These are phyloP conservation scores for Phytophthora lateralis DNA, from an alignment of 352 stramenopile genomes.

Conservation along the genomic window DNA sequence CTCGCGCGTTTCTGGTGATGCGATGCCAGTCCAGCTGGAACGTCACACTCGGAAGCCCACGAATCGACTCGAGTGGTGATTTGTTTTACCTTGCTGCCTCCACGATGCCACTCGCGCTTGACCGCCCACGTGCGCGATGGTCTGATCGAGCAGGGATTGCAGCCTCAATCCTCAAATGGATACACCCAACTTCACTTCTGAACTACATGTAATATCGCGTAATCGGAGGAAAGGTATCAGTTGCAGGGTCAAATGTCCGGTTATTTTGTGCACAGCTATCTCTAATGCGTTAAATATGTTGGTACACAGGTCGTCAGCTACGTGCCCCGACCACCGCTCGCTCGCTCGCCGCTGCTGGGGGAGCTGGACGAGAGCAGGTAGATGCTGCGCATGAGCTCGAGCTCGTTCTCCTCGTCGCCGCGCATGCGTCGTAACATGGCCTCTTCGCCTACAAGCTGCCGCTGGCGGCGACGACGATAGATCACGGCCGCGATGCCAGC, in stretches of 20 bases:
- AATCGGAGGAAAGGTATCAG: background rate
- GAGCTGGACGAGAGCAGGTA: constrained; percentile 47
- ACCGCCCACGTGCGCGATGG: constrained; percentile 1
- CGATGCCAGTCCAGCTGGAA: background rate
- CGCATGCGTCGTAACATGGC: constrained; percentile 44
- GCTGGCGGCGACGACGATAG: constrained; percentile 22
- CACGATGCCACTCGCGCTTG: background rate
- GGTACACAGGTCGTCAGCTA: background rate
- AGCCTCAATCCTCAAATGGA: background rate
- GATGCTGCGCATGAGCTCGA: constrained; percentile 49
- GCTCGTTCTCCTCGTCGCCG: constrained; percentile 43
- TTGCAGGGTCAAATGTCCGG: background rate
- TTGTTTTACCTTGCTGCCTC: background rate
- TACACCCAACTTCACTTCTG: constrained; percentile 26
- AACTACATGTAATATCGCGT: constrained; percentile 14
- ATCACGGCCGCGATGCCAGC: constrained; percentile 5
- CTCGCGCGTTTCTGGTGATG: constrained; percentile 23
- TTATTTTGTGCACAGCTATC: constrained; percentile 13
- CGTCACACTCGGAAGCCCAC: no score
- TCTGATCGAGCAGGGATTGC: background rate
- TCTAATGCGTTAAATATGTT: constrained; percentile 34
- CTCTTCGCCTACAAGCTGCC: constrained; percentile 41
- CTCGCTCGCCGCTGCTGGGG: constrained; percentile 14
- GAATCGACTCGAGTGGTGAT: background rate
- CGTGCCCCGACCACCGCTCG: background rate